Evolutionary conservation across 345 rosid species (phyloP).

Genomic region (Lenwebbia sp.): DNA sequence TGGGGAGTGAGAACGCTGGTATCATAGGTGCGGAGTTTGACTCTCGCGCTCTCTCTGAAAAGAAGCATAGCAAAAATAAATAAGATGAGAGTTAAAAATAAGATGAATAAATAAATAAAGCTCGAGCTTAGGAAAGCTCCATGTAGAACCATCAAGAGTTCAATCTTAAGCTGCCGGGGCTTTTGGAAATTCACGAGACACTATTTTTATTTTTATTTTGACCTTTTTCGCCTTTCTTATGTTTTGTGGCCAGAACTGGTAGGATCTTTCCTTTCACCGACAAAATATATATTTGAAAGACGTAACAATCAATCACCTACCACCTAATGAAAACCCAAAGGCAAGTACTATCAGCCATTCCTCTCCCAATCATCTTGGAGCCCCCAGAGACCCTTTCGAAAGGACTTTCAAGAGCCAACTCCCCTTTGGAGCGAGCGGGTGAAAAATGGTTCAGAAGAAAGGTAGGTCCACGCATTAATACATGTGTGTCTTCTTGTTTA

Average conservation of each 20-base stretch:
- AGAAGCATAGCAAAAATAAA: too few relatives aligned
- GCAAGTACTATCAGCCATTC: neutral
- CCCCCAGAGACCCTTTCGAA: neutral
- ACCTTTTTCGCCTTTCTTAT: neutral
- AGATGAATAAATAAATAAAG: too few relatives aligned
- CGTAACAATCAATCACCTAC: neutral
- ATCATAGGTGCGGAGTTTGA: too few relatives aligned
- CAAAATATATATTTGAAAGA: neutral
- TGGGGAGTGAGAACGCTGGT: too few relatives aligned
- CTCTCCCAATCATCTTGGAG: neutral
- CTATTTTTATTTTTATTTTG: too few relatives aligned
- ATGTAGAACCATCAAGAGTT: neutral
- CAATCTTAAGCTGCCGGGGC: neutral
- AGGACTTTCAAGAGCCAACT: neutral
- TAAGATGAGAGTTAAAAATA: too few relatives aligned
- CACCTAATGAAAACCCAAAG: neutral
- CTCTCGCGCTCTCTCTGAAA: too few relatives aligned
- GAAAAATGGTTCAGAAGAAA: neutral
- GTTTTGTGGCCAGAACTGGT: neutral
- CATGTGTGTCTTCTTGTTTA: neutral
- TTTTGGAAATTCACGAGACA: too few relatives aligned
- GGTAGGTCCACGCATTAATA: neutral
- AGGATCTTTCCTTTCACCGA: neutral
- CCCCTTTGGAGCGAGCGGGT: neutral
- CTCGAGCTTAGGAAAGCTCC: neutral